phyloP scores from a whole-genome alignment of 2,329 filamentous ascomycete genomes.

The Colletotrichum phormii region DNA sequence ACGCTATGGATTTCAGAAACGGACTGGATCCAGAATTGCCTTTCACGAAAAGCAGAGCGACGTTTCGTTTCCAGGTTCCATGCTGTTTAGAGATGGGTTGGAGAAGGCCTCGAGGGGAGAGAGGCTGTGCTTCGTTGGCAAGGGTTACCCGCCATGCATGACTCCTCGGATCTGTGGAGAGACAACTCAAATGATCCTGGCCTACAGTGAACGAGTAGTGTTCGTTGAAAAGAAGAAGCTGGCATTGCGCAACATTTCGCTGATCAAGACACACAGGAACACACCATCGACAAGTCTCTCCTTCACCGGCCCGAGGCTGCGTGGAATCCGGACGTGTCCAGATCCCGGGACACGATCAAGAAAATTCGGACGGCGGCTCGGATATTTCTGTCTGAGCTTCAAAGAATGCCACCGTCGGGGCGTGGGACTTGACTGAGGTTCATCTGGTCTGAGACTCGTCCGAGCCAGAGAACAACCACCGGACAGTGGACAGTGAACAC shows the following conservation, averaged over 20 bases:
- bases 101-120: neutral
- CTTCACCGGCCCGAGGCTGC: neutral
- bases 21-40: neutral
- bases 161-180: neutral
- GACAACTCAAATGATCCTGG: neutral
- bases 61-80: slow-evolving; percentile 27
- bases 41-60: neutral
- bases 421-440: slow-evolving; percentile 3
- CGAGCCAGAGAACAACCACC: slow-evolving; percentile 2
- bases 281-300: neutral
- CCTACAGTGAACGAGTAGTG: neutral
- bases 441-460: slow-evolving; percentile 35
- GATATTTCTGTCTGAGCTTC: neutral
- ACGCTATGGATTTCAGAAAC: slow-evolving; percentile 26
- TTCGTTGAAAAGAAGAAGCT: neutral
- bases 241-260: too few relatives aligned
- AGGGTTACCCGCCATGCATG: slow-evolving; percentile 2
- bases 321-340: neutral
- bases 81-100: neutral
- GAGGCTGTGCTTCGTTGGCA: slow-evolving; percentile 1
- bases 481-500: neutral
- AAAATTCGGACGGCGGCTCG: neutral
- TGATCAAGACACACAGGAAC: too few relatives aligned
- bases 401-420: neutral
- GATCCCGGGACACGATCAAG: neutral